Base-by-base conservation (phyloP, 257 asterid species). In the Buddleja alternifolia region DNA sequence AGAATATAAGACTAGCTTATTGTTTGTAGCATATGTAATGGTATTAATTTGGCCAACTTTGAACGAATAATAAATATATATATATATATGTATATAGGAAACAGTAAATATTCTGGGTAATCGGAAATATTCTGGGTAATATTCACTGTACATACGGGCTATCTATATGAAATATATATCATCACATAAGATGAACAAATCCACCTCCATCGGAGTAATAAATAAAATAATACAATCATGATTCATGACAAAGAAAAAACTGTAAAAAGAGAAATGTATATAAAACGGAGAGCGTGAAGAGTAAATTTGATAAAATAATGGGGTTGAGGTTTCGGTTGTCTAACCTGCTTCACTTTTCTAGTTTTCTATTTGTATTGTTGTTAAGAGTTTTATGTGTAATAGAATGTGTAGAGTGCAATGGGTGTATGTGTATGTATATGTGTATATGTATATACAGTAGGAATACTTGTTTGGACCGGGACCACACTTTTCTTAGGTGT, bases 151-250 rank as follows among this genome's bases (percentile, higher is more conserved):
- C 68, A 72, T 37, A 55, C 11, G 70, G 70, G 73, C 52, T 67
- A 51, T 14, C 60, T 23, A 55, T 57, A 69, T 23, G 36, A 58
- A 24, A 63, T 20, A 48, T 11, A 20, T n/a, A n/a, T n/a, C n/a
- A 44, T 12, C 45, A 53, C 21, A 47, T 21, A 41, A 20, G 69
- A 68, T 72, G 69, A 73, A 58, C n/a, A 68, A 61, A 64, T 53
- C 79, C 73, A 68, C 78, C 70, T 69, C 73, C 63, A n/a, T 48
- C 61, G 71, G 67, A 75, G 64, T 56, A 56, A 63, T 40, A 41
- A 56, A 39, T n/a, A 16, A 51, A 39, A 3, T 46, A 23, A 32
- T 20, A 46, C 16, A 52, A n/a, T n/a, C n/a, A n/a, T n/a, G n/a
- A n/a, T n/a, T 11, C 54, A 52, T 63, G 61, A 17, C 37, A 64